Evolutionary conservation across 2,329 filamentous ascomycete species (phyloP).

Genomic region (Penicillium sp.): DNA sequence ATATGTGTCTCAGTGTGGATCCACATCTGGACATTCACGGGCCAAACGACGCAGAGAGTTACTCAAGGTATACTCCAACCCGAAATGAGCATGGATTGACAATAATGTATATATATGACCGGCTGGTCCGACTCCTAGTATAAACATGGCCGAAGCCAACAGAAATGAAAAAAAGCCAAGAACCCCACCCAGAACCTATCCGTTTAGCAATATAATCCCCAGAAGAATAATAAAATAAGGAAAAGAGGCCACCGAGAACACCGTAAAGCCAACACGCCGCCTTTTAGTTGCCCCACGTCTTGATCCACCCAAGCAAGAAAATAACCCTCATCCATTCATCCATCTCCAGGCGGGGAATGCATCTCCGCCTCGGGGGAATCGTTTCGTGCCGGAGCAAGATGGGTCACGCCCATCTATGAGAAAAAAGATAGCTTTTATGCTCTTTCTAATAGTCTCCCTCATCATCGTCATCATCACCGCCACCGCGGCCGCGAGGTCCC

Average conservation of each 20-base stretch:
- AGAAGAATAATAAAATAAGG: conserved; percentile 11
- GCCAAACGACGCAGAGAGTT: neutral
- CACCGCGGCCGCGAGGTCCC: conserved; percentile 37
- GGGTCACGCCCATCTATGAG: conserved; percentile 1
- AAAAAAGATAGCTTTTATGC: neutral
- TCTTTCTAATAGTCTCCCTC: conserved; percentile 31
- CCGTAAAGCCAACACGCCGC: conserved; percentile 29
- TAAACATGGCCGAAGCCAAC: conserved; percentile 4
- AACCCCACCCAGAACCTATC: conserved; percentile 26
- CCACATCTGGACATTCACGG: neutral
- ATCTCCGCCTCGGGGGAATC: neutral
- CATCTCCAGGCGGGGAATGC: neutral
- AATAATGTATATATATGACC: conserved; percentile 5
- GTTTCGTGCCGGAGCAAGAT: conserved; percentile 1
- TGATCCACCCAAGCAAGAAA: conserved; percentile 19
- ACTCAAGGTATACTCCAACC: neutral
- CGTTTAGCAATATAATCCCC: conserved; percentile 28
- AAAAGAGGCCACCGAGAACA: conserved; percentile 26
- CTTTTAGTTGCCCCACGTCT: conserved; percentile 17
- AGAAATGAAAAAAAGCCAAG: conserved; percentile 4
- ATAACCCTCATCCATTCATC: conserved; percentile 8
- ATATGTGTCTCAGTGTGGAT: neutral
- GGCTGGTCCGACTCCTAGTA: neutral
- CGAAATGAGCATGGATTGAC: neutral
- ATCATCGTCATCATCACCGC: conserved; percentile 34